A percentile compares a stretch with the other conserved stretches of the same genome.
These are phyloP conservation scores for Cercospora sojina DNA, from an alignment of 2,329 filamentous ascomycete species.

Conservation along the genomic window DNA sequence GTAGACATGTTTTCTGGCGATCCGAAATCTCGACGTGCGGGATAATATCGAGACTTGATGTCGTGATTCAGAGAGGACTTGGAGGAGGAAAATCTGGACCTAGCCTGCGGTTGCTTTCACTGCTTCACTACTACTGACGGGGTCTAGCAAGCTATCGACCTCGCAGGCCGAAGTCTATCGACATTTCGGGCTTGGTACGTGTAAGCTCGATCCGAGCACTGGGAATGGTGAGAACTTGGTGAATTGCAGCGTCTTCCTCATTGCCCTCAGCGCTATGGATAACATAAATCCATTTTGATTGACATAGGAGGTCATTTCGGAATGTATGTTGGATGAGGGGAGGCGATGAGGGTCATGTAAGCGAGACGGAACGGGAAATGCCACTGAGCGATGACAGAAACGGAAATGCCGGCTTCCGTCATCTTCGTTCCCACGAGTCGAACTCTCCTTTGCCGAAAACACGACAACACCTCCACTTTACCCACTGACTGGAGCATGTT, in stretches of 20 bases:
- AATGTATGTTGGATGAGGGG: neutral
- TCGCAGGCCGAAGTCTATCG: neutral
- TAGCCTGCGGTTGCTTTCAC: neutral
- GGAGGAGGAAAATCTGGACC: neutral
- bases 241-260: neutral
- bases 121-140: neutral
- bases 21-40: neutral
- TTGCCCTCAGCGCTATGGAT: neutral
- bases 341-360: neutral
- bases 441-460: neutral
- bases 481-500: neutral
- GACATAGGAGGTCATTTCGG: neutral
- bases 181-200: slow-evolving; percentile 1
- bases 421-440: neutral
- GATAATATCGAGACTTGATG: neutral
- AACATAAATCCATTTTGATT: neutral
- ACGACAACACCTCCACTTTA: neutral
- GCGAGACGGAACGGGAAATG: neutral
- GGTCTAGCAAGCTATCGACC: neutral
- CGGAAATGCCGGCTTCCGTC: neutral
- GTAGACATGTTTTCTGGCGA: neutral
- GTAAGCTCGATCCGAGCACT: neutral
- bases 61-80: neutral
- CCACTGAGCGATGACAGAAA: neutral
- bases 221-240: neutral